These are phyloP conservation scores for Penicillium tannophilum DNA, from an alignment of 495 filamentous ascomycete genomes.

Conservation along the genomic window DNA sequence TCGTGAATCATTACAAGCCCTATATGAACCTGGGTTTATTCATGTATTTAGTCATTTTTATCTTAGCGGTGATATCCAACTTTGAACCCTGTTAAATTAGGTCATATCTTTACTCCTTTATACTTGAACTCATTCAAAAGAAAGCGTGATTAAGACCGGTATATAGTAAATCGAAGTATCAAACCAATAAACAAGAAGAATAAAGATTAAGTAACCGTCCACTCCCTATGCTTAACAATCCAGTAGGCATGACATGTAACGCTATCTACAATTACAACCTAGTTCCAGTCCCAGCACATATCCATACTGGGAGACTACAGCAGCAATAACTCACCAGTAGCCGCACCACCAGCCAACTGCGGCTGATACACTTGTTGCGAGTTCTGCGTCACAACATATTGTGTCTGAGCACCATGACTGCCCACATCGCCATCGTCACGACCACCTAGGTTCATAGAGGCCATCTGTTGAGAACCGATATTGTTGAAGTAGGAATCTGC, in stretches of 20 bases:
- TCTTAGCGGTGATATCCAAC: conserved; percentile 9
- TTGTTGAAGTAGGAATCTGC: conserved; percentile 86
- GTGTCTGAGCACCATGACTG: conserved; percentile 42
- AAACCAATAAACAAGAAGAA: not conserved
- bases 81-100: not conserved
- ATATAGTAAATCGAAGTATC: not conserved
- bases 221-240: conserved; percentile 12
- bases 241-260: conserved; percentile 10
- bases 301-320: conserved; percentile 32
- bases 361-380: conserved; percentile 56
- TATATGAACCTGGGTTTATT: not conserved
- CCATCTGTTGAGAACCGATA: conserved; percentile 70
- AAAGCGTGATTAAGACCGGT: not conserved
- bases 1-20: not conserved
- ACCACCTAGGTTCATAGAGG: conserved; percentile 61
- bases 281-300: not conserved
- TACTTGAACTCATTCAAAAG: not conserved
- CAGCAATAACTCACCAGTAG: conserved; percentile 52
- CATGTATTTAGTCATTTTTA: not conserved
- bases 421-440: conserved; percentile 43
- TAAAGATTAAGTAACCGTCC: conserved; percentile 8
- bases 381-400: conserved; percentile 58
- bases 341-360: conserved; percentile 49
- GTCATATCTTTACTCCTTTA: not conserved
- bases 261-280: conserved; percentile 33